phyloP scores from a whole-genome alignment of 306 rosid genomes.

The Quercus suber region DNA sequence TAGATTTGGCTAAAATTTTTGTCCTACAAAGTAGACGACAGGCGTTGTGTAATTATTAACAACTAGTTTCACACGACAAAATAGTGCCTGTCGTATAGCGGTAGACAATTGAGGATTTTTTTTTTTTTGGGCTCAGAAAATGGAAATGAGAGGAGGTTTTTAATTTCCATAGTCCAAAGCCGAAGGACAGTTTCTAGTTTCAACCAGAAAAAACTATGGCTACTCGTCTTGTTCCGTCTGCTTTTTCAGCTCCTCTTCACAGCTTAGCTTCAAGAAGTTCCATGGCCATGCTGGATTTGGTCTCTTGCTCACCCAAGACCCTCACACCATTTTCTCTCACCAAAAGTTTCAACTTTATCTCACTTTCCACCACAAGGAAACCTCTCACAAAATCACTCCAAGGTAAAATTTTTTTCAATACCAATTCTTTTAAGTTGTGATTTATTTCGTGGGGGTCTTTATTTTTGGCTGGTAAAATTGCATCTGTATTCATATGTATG shows the following conservation, averaged over 20 bases:
- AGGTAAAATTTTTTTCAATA: constrained; percentile 27
- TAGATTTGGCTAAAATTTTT: too few relatives aligned
- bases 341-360: constrained; percentile 27
- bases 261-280: constrained; percentile 29
- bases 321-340: constrained; percentile 20
- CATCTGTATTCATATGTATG: neutral
- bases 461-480: neutral
- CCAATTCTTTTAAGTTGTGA: neutral
- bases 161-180: too few relatives aligned
- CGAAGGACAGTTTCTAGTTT: too few relatives aligned
- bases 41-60: too few relatives aligned
- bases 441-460: neutral
- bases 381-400: constrained; percentile 30
- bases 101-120: too few relatives aligned
- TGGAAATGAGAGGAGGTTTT: too few relatives aligned
- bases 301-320: constrained; percentile 33
- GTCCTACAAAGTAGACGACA: too few relatives aligned
- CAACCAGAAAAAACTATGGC: constrained; percentile 25
- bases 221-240: constrained; percentile 28
- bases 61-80: too few relatives aligned
- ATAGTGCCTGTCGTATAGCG: too few relatives aligned
- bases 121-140: too few relatives aligned
- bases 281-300: constrained; percentile 41
- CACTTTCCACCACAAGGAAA: constrained; percentile 29
- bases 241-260: constrained; percentile 29